Evolutionary conservation across 2,329 filamentous ascomycete genomes (phyloP), one percentile per base, ranked within the genome.

Genomic region (Coniochaeta sp.): DNA sequence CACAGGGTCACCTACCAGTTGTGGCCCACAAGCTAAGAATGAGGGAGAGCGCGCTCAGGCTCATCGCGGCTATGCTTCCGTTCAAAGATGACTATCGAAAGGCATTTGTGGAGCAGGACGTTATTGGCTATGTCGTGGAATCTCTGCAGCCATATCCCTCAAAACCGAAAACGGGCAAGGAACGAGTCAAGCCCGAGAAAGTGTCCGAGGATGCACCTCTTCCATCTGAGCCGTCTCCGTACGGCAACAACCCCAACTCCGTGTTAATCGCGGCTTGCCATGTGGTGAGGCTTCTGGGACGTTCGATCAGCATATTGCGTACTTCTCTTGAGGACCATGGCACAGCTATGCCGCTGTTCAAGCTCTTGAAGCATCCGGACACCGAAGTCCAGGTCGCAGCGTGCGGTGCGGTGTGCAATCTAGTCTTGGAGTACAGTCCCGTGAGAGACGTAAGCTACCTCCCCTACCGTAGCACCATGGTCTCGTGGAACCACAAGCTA

Each of bases 201-300:
- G 59, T 55, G 40, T 71, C 72, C 10, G 71, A 72, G 3, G 55
- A 60, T 1, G 60, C 36, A 10, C 40, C 60, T 19, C 30, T 12
- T 16, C 19, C 58, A 4, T 50, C 52, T 24, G 61, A 24, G 22
- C 26, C 42, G 9, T 65, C 61, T 4, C 63, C 59, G 1, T 89
- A 89, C 66, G 91, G 91, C 2, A 74, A 71, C 28, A 97, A 98
- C 67, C 88, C 92, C 1, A 80, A 85, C 8, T 77, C 84, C 3
- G 93, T 96, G 24, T 80, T 98, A 24, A 81, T 96, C 59, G 92
- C 93, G 22, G 93, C 91, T 1, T 97, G 93, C 70, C 88, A 90
- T 68, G 87, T 90, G 28, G 84, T 92, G 30, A 84, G 90, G 63
- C 90, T 92, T 71, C 79, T 98, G 55, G 91, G 91, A 2, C 85